Base-by-base conservation (phyloP, 805 yeast species). In the Phaffomyces opuntiae region DNA sequence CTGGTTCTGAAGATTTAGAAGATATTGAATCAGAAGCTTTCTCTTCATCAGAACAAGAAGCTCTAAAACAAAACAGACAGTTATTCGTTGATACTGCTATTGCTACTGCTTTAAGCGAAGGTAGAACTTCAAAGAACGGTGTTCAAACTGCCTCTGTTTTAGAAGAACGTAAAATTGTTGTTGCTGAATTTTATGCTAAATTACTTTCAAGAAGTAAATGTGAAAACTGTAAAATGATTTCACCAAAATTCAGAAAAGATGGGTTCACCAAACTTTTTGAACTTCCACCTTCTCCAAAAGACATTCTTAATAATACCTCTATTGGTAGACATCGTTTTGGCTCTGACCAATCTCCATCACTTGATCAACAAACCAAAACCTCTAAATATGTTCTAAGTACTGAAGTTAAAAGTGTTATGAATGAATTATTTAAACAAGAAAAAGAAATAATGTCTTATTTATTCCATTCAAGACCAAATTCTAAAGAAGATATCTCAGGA, bases 201-300 rank as follows among this genome's bases (percentile, higher is more conserved):
- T 65, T 90, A 42, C 68, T 87, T 51, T 65, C 84, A 40, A 80
- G 96, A 65, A 82, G 89, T 46, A 86, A 82, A 65, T 93, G 99
- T 77, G 96, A 87, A 59, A 89, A 90, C 67, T 93, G 99, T 76
- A 87, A 89, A 38, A 87, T 90, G 96, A 87, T 73, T 65, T 88
- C 96, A 39, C 98, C 99, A 45, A 73, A 83, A 33, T 91, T 83
- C 72, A 81, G 99, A 69, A 91, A 90, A 59, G 99, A 93, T 63
- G 99, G 99, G 0, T 83, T 80, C 61, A 77, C 90, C 50, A 93
- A 95, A 70, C 80, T 93, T 52, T 93, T 93, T 60, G 98, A 93
- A 68, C 81, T 81, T 53, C 80, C 95, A 7, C 74, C 95, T 54
- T 75, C 75, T 42, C 96, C 87, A 42, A 87, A 87, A 62, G 96